Evolutionary conservation across 768 basidiomycete species (phyloP).

Genomic region (Cyclocybe aegerita): DNA sequence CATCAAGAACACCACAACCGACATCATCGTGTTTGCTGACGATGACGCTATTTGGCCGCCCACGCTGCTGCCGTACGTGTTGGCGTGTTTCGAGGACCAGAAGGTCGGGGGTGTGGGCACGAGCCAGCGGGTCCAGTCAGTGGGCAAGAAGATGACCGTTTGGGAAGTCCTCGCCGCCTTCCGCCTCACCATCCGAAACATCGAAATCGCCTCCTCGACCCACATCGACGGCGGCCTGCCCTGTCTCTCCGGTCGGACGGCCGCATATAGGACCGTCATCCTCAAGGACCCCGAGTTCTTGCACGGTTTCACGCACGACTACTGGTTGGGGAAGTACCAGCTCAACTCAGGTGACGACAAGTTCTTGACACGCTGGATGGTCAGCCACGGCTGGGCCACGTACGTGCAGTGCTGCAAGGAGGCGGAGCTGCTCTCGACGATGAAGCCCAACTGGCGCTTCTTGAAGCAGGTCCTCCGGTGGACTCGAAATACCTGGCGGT

Average conservation of each 20-base stretch:
- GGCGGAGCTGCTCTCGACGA: constrained; percentile 85
- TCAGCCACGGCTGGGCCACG: constrained; percentile 93
- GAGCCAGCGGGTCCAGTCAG: constrained; percentile 82
- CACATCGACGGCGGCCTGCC: constrained; percentile 93
- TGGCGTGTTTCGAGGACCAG: constrained; percentile 95
- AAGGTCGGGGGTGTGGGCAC: constrained; percentile 92
- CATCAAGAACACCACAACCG: constrained; percentile 86
- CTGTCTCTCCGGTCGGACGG: constrained; percentile 90
- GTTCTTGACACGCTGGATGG: constrained; percentile 96
- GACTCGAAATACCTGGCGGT: constrained; percentile 95
- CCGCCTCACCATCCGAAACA: constrained; percentile 89
- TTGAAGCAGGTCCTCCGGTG: constrained; percentile 91
- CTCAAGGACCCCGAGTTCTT: constrained; percentile 94
- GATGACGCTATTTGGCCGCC: constrained; percentile 97
- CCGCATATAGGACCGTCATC: constrained; percentile 91
- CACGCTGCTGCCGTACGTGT: constrained; percentile 82
- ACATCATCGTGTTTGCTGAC: constrained; percentile 93
- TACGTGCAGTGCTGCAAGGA: constrained; percentile 87
- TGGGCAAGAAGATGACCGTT: constrained; percentile 79
- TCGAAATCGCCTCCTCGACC: constrained; percentile 85
- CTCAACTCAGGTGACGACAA: constrained; percentile 94
- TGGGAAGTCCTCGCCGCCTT: constrained; percentile 97
- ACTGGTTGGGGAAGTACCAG: constrained; percentile 92
- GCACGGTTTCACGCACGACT: constrained; percentile 92
- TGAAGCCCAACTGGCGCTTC: constrained; percentile 97